Evolutionary conservation across 1,284 basidiomycete genomes (phyloP).

Genomic region (Puccinia novopanici): DNA sequence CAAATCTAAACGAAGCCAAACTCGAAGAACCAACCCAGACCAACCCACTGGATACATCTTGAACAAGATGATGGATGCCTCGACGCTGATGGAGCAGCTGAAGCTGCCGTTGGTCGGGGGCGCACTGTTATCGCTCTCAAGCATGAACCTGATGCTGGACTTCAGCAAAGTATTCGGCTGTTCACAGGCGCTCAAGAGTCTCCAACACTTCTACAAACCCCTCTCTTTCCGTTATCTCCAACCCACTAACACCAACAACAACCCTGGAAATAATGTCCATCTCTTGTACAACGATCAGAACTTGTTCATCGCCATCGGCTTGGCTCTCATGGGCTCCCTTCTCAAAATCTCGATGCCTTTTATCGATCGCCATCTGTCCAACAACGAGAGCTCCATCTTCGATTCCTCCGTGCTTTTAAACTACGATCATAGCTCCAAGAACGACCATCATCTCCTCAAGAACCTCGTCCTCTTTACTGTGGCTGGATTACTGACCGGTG

Average conservation of each 20-base stretch:
- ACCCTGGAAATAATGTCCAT: background rate
- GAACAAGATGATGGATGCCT: background rate
- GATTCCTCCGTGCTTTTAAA: conserved; percentile 16
- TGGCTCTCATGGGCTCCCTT: conserved; percentile 1
- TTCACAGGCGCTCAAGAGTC: conserved; percentile 1
- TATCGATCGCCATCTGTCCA: background rate
- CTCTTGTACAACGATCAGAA: conserved; percentile 5
- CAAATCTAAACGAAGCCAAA: no score
- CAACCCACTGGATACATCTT: no score
- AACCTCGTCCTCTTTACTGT: conserved; percentile 9
- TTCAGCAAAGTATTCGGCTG: conserved; percentile 35
- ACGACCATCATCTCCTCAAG: background rate
- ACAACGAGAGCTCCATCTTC: background rate
- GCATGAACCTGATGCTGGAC: background rate
- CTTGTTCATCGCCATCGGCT: conserved; percentile 17
- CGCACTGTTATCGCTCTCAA: conserved; percentile 12
- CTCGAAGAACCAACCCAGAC: no score
- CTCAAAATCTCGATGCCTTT: conserved; percentile 18
- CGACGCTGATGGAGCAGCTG: background rate
- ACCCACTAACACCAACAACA: background rate
- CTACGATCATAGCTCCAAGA: background rate
- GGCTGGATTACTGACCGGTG: conserved; percentile 18
- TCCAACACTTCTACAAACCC: background rate
- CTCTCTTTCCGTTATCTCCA: background rate
- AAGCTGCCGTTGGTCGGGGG: conserved; percentile 20